Evolutionary conservation across 345 rosid genomes (phyloP).

Genomic region (Lepidium africanum): DNA sequence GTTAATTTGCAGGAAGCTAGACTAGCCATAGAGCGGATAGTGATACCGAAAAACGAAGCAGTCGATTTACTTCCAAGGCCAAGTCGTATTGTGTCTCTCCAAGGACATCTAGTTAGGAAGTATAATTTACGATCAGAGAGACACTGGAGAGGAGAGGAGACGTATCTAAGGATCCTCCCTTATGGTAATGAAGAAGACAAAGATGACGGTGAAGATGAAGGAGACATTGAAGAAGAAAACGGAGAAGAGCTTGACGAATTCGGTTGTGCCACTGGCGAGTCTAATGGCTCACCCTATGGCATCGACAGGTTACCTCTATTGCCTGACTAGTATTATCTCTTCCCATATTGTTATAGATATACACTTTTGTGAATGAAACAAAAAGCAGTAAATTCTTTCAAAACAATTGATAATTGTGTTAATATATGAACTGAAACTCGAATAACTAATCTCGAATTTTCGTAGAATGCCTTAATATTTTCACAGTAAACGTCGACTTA

Average conservation of each 20-base stretch:
- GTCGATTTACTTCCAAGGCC: constrained; percentile 70
- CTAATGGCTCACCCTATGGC: constrained; percentile 5
- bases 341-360: neutral
- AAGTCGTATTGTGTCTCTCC: constrained; percentile 44
- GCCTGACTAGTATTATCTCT: constrained; percentile 20
- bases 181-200: constrained; percentile 28
- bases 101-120: constrained; percentile 50
- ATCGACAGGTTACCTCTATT: constrained; percentile 23
- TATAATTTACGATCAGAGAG: constrained; percentile 53
- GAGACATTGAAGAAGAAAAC: constrained; percentile 27
- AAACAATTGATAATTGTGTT: neutral
- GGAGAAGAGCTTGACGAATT: constrained; percentile 17
- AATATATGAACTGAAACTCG: neutral
- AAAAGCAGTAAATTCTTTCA: neutral
- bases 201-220: constrained; percentile 19
- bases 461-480: neutral
- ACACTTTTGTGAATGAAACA: neutral
- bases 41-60: constrained; percentile 59
- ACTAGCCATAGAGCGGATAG: constrained; percentile 67
- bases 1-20: constrained; percentile 59
- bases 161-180: constrained; percentile 52
- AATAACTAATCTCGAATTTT: neutral
- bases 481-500: neutral
- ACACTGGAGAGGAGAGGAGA: constrained; percentile 43
- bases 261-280: neutral